A percentile compares a stretch with the other conserved stretches of the same genome.
phyloP scores from a whole-genome alignment of 2,329 filamentous ascomycete genomes.

The Incumbomyces lentus region DNA sequence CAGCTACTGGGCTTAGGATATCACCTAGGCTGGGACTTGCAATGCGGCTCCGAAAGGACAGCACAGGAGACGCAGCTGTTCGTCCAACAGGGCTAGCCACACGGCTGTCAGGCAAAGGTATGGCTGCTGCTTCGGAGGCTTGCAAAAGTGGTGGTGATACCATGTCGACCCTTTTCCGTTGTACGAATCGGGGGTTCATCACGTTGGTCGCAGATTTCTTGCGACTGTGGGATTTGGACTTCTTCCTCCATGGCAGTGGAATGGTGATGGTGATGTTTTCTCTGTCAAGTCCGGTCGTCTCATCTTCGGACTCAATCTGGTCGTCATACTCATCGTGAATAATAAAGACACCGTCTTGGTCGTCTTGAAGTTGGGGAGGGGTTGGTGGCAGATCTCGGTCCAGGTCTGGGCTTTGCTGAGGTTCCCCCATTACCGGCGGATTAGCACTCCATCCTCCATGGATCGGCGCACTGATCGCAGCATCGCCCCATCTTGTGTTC shows the following conservation, averaged over 20 bases:
- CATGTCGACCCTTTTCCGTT: not conserved
- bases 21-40: constrained; percentile 6
- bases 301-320: constrained; percentile 1
- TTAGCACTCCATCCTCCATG: constrained; percentile 30
- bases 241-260: constrained; percentile 5
- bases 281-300: not conserved
- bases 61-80: constrained; percentile 3
- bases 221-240: not conserved
- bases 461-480: constrained; percentile 30
- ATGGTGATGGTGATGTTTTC: constrained; percentile 5
- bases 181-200: not conserved
- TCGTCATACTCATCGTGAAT: not conserved
- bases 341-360: constrained; percentile 3
- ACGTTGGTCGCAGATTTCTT: not conserved
- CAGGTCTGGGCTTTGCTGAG: not conserved
- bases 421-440: not conserved
- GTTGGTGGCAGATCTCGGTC: constrained; percentile 5
- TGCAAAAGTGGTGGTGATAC: not conserved
- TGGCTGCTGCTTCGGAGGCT: constrained; percentile 2
- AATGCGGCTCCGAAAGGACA: constrained; percentile 5
- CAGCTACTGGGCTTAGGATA: constrained; percentile 3
- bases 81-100: constrained; percentile 4
- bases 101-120: constrained; percentile 3
- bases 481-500: constrained; percentile 32
- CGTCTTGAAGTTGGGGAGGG: not conserved